phyloP scores from a whole-genome alignment of 768 basidiomycete genomes.

The Boletus bicolor region DNA sequence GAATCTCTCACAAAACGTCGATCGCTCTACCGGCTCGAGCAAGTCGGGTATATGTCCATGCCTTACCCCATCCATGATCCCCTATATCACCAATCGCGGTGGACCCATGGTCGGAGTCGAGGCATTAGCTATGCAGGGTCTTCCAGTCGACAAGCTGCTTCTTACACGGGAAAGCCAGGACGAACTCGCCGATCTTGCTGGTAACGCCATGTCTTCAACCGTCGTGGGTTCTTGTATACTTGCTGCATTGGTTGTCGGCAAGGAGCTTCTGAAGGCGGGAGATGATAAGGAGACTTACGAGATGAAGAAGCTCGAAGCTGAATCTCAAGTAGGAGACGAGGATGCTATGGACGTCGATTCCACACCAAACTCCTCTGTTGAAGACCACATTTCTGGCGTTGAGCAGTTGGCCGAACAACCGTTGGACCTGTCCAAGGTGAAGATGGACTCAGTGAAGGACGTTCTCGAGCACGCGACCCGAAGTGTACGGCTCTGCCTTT shows the following conservation, averaged over 20 bases:
- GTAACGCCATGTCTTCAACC: conserved; percentile 97
- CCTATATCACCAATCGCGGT: conserved; percentile 92
- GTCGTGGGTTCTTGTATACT: conserved; percentile 91
- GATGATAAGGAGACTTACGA: conserved; percentile 68
- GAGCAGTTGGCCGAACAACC: conserved; percentile 60
- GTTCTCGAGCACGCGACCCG: conserved; percentile 63
- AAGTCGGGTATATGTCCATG: conserved; percentile 87
- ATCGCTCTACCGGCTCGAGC: conserved; percentile 79
- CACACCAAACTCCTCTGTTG: conserved; percentile 25
- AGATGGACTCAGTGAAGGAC: conserved; percentile 44
- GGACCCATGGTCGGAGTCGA: conserved; percentile 95
- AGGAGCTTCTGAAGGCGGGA: conserved; percentile 64
- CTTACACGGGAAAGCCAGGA: conserved; percentile 93
- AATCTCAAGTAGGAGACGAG: conserved; percentile 27
- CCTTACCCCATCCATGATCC: conserved; percentile 95
- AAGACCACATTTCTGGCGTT: conserved; percentile 67
- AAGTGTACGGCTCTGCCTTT: conserved; percentile 81
- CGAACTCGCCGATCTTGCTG: conserved; percentile 89
- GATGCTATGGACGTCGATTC: conserved; percentile 52
- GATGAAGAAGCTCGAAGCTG: conserved; percentile 46
- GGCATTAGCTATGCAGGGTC: conserved; percentile 90
- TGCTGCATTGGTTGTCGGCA: conserved; percentile 69
- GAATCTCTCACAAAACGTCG: conserved; percentile 97
- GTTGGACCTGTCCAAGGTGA: conserved; percentile 64
- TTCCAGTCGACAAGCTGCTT: conserved; percentile 88